Evolutionary conservation across 768 basidiomycete species (phyloP), one percentile per base, ranked within the genome.

Genomic region (Trametes cubensis): DNA sequence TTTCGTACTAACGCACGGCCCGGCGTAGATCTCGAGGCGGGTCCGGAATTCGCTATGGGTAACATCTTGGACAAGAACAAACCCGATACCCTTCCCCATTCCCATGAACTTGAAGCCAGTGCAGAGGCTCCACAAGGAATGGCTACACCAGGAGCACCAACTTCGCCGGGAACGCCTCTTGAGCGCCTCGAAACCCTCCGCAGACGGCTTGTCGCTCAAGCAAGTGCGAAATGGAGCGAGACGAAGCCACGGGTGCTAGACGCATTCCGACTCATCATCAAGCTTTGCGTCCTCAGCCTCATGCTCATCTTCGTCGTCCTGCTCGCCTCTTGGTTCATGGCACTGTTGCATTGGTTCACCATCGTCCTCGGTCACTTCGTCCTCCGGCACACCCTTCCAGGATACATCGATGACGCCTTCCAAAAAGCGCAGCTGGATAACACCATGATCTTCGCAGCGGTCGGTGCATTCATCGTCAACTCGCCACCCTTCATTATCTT

Each of bases 381-480:
- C 47, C 60, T 61, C 28, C 60, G 53, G 40, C 44, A 55, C 40
- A 51, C 28, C 41, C 18, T 56, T 4, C 61, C 61, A 4, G 15
- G 10, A 4, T 38, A 20, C 26, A 14, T 62, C 17, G 61, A 57
- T 23, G 30, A 56, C 30, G 17, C 50, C 21, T 57, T 57, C 30
- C 39, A 5, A 6, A 15, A 28, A 17, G 28, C 21, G 42, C 11
- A 23, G 17, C 13, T 56, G 14, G 60, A 61, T n/a, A 21, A 51
- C 25, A 61, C 60, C 28, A 61, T 61, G 60, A 50, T 61, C 26
- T 50, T 61, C 40, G 61, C 55, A 18, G 61, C 13, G 7, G 7
- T 62, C 18, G 61, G 55, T 20, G 55, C 61, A 2, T 56, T 62
- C 49, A 41, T 62, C 42, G 61, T 62, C 18, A 57, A 62, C 50